phyloP scores from a whole-genome alignment of 805 yeast genomes.

The Barnettozyma californica region DNA sequence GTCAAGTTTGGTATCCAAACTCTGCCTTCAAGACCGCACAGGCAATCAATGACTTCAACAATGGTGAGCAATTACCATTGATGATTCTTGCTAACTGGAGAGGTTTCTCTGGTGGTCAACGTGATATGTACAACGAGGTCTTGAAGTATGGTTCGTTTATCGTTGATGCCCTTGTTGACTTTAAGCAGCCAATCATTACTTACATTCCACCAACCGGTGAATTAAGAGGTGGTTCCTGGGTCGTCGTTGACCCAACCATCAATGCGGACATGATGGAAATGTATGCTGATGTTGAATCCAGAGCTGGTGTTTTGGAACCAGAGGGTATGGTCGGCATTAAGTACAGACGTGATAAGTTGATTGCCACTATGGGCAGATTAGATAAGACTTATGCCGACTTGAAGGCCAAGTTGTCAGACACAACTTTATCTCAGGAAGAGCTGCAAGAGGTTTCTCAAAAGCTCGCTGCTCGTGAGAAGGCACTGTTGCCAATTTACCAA shows the following conservation, averaged over 20 bases:
- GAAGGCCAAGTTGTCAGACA: constrained; percentile 52
- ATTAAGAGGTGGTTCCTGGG: constrained; percentile 99
- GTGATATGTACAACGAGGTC: constrained; percentile 98
- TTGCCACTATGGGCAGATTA: constrained; percentile 87
- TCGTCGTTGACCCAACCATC: constrained; percentile 97
- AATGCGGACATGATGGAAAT: constrained; percentile 97
- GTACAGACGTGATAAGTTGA: constrained; percentile 87
- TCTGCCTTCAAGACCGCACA: constrained; percentile 99
- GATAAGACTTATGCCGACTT: constrained; percentile 70
- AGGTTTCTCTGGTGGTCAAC: constrained; percentile 99
- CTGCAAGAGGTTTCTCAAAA: constrained; percentile 58
- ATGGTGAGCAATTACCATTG: constrained; percentile 96
- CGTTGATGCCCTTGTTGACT: constrained; percentile 94
- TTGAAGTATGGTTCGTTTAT: constrained; percentile 94
- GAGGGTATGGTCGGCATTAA: constrained; percentile 99
- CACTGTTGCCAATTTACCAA: constrained; percentile 78
- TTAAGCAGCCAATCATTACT: constrained; percentile 93
- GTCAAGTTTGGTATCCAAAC: constrained; percentile 99
- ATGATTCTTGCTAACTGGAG: constrained; percentile 99
- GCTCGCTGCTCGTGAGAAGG: constrained; percentile 72
- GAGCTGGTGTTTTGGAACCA: constrained; percentile 98
- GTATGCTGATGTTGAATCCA: constrained; percentile 93
- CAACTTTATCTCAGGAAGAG: constrained; percentile 55
- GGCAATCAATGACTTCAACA: constrained; percentile 94
- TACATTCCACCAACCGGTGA: constrained; percentile 99